Evolutionary conservation across 768 basidiomycete species (phyloP).

Genomic region (Lactarius deliciosus): DNA sequence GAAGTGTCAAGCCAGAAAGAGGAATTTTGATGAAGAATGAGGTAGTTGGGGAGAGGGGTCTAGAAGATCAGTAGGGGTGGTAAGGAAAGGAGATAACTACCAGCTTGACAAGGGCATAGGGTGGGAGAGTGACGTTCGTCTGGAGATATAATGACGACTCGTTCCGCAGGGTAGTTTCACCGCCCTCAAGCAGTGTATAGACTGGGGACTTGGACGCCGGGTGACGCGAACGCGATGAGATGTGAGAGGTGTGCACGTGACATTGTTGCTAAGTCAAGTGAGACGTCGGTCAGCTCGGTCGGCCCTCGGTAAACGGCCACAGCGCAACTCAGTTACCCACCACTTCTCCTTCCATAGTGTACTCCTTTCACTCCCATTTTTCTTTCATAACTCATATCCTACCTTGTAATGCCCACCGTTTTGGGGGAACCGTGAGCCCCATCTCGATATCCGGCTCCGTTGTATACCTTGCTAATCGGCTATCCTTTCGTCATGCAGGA

Average conservation of each 20-base stretch:
- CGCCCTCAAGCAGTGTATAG: not conserved
- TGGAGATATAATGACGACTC: not conserved
- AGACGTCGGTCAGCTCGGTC: not conserved
- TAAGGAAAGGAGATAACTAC: not conserved
- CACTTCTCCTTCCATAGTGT: not conserved
- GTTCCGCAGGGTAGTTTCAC: not conserved
- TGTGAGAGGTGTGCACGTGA: slow-evolving; percentile 8
- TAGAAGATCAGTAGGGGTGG: slow-evolving; percentile 7
- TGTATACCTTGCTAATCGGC: slow-evolving; percentile 2
- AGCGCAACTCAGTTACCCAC: not conserved
- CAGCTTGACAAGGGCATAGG: not conserved
- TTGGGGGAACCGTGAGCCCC: slow-evolving; percentile 35
- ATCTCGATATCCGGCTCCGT: not conserved
- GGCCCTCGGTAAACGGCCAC: not conserved
- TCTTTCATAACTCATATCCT: slow-evolving; percentile 35
- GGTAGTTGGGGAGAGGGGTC: not conserved
- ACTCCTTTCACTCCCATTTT: not conserved
- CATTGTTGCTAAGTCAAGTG: not conserved
- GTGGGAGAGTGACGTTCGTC: not conserved
- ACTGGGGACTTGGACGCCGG: not conserved
- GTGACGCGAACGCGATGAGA: not conserved
- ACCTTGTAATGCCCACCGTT: slow-evolving; percentile 33
- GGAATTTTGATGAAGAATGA: not conserved
- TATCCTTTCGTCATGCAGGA: slow-evolving; percentile 39
- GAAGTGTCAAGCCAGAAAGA: slow-evolving; percentile 4